Percentiles rank a stretch among this genome's conserved stretches.
These are phyloP conservation scores for Chlorella sp. DNA, from an alignment of 139 green algal genomes.

Conservation along the genomic window DNA sequence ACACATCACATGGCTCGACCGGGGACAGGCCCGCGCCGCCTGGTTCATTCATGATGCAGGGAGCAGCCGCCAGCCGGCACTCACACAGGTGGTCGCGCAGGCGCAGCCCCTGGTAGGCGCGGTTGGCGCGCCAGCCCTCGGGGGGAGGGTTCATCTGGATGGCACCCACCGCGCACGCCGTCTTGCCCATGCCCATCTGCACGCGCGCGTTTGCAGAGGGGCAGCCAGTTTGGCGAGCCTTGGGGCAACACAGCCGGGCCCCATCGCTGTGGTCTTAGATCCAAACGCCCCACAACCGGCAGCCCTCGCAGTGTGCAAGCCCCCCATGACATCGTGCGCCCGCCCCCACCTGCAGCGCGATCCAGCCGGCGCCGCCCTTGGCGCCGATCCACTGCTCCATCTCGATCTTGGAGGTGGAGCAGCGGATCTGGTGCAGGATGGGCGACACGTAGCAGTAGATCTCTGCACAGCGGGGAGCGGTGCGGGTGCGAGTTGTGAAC, in stretches of 20 bases:
- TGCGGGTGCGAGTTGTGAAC: too few species aligned
- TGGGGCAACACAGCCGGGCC: too few species aligned
- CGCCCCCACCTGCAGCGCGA: constrained; percentile 38
- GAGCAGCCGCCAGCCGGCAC: neutral
- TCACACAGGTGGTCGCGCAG: constrained; percentile 11
- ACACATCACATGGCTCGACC: too few species aligned
- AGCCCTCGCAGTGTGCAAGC: too few species aligned
- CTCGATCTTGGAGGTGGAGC: constrained; percentile 28
- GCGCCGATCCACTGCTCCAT: constrained; percentile 24
- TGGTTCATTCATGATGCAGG: neutral
- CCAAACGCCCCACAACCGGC: too few species aligned
- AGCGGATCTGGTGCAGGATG: constrained; percentile 37
- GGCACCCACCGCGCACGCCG: constrained; percentile 17
- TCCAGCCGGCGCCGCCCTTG: constrained; percentile 33
- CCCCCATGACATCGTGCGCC: too few species aligned
- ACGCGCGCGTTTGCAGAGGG: too few species aligned
- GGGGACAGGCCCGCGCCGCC: too few species aligned
- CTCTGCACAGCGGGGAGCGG: neutral
- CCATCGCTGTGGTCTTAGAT: too few species aligned
- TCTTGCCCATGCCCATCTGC: constrained; percentile 45
- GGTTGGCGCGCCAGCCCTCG: constrained; percentile 28
- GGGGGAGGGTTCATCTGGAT: constrained; percentile 39
- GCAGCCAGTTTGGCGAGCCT: too few species aligned
- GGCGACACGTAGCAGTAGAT: constrained; percentile 8
- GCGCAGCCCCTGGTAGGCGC: neutral